Conservation (phyloP, 495 filamentous ascomycete species). For the Daldinia vernicosa region DNA sequence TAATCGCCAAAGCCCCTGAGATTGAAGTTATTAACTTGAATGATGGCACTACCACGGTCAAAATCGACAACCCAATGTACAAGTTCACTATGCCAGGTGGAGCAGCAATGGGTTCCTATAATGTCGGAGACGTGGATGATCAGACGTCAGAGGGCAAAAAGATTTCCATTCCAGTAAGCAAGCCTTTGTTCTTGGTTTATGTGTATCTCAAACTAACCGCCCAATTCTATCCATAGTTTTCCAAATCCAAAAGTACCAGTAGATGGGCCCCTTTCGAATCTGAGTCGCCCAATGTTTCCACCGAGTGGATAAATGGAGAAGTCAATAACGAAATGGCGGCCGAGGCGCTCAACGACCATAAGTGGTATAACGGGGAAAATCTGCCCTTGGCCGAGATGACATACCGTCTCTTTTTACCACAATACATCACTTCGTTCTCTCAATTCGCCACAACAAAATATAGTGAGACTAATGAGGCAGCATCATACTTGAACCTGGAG, state of each 20-base stretch:
- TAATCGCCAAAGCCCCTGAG: background rate
- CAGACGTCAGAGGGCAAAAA: background rate
- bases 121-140: background rate
- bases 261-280: conserved; percentile 3
- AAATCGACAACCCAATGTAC: conserved; percentile 5
- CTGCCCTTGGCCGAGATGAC: background rate
- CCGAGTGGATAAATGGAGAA: background rate
- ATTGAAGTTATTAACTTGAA: background rate
- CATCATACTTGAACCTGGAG: conserved; percentile 4
- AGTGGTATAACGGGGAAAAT: background rate
- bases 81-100: conserved; percentile 1
- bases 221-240: background rate
- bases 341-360: background rate
- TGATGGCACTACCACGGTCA: background rate
- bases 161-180: background rate
- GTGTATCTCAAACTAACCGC: background rate
- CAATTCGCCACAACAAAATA: conserved; percentile 8
- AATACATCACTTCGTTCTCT: conserved; percentile 1
- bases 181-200: background rate
- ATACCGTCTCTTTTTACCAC: background rate
- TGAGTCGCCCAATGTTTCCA: background rate
- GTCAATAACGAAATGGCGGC: background rate
- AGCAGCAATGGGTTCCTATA: background rate
- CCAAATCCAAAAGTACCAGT: conserved; percentile 1
- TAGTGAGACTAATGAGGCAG: background rate